These are phyloP conservation scores for Colletotrichum filicis DNA, from an alignment of 2,329 filamentous ascomycete genomes.

Conservation along the genomic window DNA sequence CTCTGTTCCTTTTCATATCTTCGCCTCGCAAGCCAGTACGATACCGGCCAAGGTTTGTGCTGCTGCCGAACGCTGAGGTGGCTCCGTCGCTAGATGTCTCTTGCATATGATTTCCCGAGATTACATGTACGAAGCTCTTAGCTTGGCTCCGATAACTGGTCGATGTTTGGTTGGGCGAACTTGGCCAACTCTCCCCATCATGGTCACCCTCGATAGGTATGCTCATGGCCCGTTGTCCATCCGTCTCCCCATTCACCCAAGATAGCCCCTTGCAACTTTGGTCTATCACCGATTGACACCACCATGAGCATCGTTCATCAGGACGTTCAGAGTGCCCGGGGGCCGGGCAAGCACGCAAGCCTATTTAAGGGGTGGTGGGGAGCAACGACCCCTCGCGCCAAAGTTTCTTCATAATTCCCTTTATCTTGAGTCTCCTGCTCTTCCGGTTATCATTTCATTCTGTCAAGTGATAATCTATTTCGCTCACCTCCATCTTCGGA, in stretches of 20 bases:
- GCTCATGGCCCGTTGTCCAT: slow-evolving; percentile 21
- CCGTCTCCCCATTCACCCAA: slow-evolving; percentile 33
- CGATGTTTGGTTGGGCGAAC: slow-evolving; percentile 49
- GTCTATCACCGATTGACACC: slow-evolving; percentile 36
- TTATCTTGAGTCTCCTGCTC: not conserved
- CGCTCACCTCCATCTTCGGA: not conserved
- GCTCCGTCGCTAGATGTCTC: slow-evolving; percentile 43
- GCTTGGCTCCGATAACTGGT: slow-evolving; percentile 47
- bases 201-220: slow-evolving; percentile 21
- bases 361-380: slow-evolving; percentile 31
- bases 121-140: slow-evolving; percentile 38
- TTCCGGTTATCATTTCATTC: not conserved
- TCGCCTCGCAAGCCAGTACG: slow-evolving; percentile 2
- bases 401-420: slow-evolving; percentile 2
- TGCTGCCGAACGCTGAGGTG: slow-evolving; percentile 42
- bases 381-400: slow-evolving; percentile 14
- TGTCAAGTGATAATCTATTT: slow-evolving; percentile 20
- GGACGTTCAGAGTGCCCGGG: slow-evolving; percentile 1
- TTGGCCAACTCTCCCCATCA: slow-evolving; percentile 22
- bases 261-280: slow-evolving; percentile 30
- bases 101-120: slow-evolving; percentile 51
- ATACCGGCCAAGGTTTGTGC: slow-evolving; percentile 38
- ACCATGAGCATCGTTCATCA: slow-evolving; percentile 29
- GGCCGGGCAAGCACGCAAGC: slow-evolving; percentile 14
- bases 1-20: slow-evolving; percentile 1